Percentiles rank a stretch among this genome's conserved stretches.
Conservation (phyloP, 495 filamentous ascomycete species). For the Bacidia rubella region DNA sequence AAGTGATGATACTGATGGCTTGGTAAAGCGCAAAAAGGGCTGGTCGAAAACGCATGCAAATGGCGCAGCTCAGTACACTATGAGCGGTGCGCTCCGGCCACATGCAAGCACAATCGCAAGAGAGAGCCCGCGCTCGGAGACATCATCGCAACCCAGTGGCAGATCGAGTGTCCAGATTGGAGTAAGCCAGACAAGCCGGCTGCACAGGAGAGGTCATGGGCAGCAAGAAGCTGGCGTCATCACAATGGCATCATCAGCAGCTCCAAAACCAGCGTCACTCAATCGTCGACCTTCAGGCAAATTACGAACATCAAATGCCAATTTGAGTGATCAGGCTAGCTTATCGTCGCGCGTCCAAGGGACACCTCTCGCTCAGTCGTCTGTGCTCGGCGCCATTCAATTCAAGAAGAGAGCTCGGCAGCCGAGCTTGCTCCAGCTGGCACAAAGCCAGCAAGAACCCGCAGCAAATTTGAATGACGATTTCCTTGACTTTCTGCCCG, state of each 20-base stretch:
- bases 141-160: neutral
- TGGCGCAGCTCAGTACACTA: constrained; percentile 9
- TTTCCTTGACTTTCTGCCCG: constrained; percentile 45
- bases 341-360: neutral
- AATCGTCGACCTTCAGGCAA: neutral
- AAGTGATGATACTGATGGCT: constrained; percentile 19
- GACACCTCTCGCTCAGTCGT: constrained; percentile 12
- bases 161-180: no score
- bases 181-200: no score
- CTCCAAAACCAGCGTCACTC: neutral
- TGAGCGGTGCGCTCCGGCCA: constrained; percentile 15
- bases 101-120: neutral
- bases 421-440: constrained; percentile 53
- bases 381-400: constrained; percentile 26
- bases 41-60: neutral
- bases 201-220: no score
- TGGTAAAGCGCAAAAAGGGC: constrained; percentile 10
- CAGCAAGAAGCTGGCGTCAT: no score
- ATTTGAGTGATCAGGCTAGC: neutral
- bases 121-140: neutral
- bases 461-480: constrained; percentile 37
- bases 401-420: constrained; percentile 54
- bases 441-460: constrained; percentile 38
- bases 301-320: neutral
- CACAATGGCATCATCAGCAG: neutral